Evolutionary conservation across 2,329 filamentous ascomycete species (phyloP).

Genomic region (Tolypocladium cylindrosporum): DNA sequence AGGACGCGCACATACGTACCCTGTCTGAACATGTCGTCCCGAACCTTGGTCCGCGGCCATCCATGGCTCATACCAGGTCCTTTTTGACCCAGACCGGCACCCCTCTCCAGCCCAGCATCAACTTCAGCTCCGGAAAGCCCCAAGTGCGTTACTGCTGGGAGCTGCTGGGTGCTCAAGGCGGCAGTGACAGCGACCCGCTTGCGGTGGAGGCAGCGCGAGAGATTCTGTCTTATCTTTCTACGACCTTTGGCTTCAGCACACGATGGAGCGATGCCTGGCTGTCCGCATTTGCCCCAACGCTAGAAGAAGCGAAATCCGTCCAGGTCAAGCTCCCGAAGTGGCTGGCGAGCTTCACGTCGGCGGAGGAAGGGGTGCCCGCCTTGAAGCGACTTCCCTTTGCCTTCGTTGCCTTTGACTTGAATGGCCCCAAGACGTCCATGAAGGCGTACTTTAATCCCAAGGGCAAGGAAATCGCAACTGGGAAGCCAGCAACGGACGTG

Average conservation of each 20-base stretch:
- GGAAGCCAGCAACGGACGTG: neutral
- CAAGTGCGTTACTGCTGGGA: constrained; percentile 8
- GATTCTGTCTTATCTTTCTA: neutral
- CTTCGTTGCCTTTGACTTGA: constrained; percentile 5
- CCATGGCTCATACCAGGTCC: constrained; percentile 1
- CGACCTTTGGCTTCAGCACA: constrained; percentile 2
- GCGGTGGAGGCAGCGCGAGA: constrained; percentile 3
- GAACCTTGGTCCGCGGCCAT: constrained; percentile 5
- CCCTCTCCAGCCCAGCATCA: constrained; percentile 5
- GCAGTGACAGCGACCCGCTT: constrained; percentile 4
- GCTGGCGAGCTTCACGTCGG: constrained; percentile 1
- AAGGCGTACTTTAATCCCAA: constrained; percentile 7
- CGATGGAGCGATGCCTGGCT: constrained; percentile 4
- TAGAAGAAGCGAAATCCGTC: neutral
- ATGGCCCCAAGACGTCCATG: constrained; percentile 1
- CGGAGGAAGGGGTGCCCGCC: neutral
- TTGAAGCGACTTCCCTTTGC: constrained; percentile 5
- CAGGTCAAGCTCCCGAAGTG: constrained; percentile 1
- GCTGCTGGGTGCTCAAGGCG: constrained; percentile 3
- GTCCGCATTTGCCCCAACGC: neutral
- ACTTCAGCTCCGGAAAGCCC: neutral
- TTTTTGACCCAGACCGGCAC: constrained; percentile 3
- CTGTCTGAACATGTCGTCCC: constrained; percentile 4
- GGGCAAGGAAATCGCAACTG: constrained; percentile 5
- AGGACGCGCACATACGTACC: constrained; percentile 2